phyloP scores from a whole-genome alignment of 1,139 yeast species.

The Kodamaea arcana region DNA sequence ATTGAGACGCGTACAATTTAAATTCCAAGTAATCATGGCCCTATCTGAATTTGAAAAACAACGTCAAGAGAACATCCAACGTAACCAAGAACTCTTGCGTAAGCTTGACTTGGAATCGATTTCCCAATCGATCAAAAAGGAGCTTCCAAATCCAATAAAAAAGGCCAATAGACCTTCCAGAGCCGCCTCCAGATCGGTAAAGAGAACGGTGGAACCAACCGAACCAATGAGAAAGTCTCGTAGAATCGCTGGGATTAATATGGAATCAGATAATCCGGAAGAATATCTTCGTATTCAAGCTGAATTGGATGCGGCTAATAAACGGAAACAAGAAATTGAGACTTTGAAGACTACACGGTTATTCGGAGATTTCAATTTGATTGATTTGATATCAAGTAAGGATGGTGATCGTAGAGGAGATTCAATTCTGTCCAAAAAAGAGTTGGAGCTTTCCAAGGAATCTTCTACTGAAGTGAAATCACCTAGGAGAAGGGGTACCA shows the following conservation, averaged over 20 bases:
- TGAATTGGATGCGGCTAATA: constrained; percentile 4
- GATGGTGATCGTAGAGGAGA: constrained; percentile 32
- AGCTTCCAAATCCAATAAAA: constrained; percentile 20
- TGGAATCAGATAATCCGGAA: constrained; percentile 36
- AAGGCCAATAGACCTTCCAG: constrained; percentile 17
- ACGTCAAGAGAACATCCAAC: constrained; percentile 51
- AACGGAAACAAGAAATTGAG: constrained; percentile 43
- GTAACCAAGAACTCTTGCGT: constrained; percentile 38
- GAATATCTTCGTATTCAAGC: constrained; percentile 25
- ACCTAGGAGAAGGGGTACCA: too few relatives aligned
- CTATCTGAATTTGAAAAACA: constrained; percentile 66
- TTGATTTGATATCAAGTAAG: constrained; percentile 50
- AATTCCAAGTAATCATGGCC: constrained; percentile 13
- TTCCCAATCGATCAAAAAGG: constrained; percentile 27
- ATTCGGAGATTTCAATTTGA: constrained; percentile 57
- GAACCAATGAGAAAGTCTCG: constrained; percentile 62
- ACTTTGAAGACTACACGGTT: constrained; percentile 51
- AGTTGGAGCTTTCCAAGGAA: constrained; percentile 5
- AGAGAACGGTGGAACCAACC: constrained; percentile 19
- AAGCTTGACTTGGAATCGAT: constrained; percentile 36
- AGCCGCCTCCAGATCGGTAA: constrained; percentile 9
- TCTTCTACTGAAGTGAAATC: constrained; percentile 4
- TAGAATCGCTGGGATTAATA: constrained; percentile 59
- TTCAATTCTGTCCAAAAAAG: constrained; percentile 9
- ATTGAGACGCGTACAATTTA: constrained; percentile 1